Evolutionary conservation across 208 protist genomes (phyloP), one percentile per base, ranked within the genome.

Genomic region (Tritrichomonas musculus): DNA sequence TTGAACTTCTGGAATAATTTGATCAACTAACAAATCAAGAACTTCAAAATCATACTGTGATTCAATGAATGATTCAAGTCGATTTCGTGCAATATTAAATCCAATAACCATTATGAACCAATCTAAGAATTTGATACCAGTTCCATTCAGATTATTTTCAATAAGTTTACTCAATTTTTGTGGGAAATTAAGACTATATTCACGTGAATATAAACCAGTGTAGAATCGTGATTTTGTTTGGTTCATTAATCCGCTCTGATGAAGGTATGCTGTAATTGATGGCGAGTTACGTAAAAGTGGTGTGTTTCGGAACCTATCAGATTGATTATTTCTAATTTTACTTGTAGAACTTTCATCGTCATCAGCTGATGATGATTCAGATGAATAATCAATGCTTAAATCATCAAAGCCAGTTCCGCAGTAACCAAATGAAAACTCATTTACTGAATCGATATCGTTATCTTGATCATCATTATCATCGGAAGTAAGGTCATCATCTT

Each of bases 1-100:
- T 39, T 57, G 53, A 33, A 88, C 57, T 88, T 88, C 77, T 39
- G 41, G 13, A 1, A 39, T 20, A 60, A 88, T 39, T n/a, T 53
- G 20, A 27, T 25, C 25, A 60, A 88, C 57, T 20, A 14, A 47
- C 33, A 14, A 47, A 57, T 53, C 5, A 88, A 53, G 8, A 25
- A 57, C 11, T 22, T 53, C 17, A n/a, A 88, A 33, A 60, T 49
- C 77, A 57, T 88, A 39, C 39, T 57, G 44, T 11, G 77, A 57
- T 88, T 88, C 77, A 3, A 88, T 5, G n/a, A 88, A 88, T n/a
- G 20, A 53, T 57, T 88, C 77, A n/a, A 88, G 47, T 39, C 77
- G 44, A 20, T 57, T 44, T 88, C 77, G 53, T 44, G n/a, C 44
- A 57, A 88, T 88, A 20, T 88, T 88, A 47, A 88, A 88, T 0